Evolutionary conservation across 768 basidiomycete genomes (phyloP).

Genomic region (Tricholoma bakamatsutake): DNA sequence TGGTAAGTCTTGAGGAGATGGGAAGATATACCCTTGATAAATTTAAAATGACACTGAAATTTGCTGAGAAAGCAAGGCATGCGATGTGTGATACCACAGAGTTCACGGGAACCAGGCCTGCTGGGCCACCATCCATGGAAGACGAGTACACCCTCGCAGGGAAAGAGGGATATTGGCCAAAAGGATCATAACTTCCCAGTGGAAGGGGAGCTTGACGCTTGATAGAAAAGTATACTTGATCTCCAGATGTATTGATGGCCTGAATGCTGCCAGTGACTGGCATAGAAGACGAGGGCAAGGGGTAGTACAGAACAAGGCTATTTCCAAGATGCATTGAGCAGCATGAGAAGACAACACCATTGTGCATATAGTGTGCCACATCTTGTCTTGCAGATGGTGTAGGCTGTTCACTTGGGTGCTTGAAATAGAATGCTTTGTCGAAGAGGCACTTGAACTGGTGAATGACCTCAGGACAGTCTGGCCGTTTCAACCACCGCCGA

Average conservation of each 20-base stretch:
- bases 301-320: too few relatives aligned
- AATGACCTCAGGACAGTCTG: constrained; percentile 8
- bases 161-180: not conserved
- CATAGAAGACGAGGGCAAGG: not conserved
- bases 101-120: not conserved
- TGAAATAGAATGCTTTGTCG: constrained; percentile 1
- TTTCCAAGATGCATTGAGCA: constrained; percentile 1
- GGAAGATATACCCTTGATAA: not conserved
- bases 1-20: too few relatives aligned
- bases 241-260: not conserved
- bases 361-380: not conserved
- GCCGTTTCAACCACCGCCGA: constrained; percentile 1
- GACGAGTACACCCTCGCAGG: not conserved
- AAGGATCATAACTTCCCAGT: not conserved
- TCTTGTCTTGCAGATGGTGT: not conserved
- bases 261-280: constrained; percentile 1
- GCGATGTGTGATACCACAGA: constrained; percentile 1
- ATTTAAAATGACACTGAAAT: constrained; percentile 1
- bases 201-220: not conserved
- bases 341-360: not conserved
- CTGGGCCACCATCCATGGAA: not conserved
- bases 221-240: not conserved
- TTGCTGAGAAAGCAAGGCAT: not conserved
- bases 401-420: not conserved
- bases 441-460: constrained; percentile 3